Base-by-base conservation (phyloP, 805 yeast genomes). In the Cyberlindnera maclurae region DNA sequence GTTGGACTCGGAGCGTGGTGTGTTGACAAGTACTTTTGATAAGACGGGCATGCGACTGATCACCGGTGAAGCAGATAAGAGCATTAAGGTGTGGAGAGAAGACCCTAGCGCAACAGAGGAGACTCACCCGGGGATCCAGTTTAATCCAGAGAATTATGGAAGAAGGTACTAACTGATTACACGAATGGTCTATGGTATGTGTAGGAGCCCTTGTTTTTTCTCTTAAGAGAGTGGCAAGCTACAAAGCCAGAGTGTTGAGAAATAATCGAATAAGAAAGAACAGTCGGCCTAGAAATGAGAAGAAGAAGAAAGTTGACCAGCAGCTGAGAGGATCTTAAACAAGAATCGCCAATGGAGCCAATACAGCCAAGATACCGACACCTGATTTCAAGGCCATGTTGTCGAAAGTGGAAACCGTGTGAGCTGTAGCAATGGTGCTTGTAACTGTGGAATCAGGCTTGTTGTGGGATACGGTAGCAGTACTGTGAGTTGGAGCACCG, bases 61-160 rank as follows among this genome's bases (percentile, higher is more conserved):
- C 15, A 85, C 96, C 2, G 87, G 96, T 35, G 95, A 85, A 51
- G 78, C 85, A n/a, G 97, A 90, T 60, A 89, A 89, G 55, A 78
- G 84, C 55, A 75, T 86, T 29, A 84, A 82, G 55, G 65, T 85
- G 1, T 86, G 93, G 90, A 71, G 65, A 36, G 75, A 73, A 43
- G 67, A 60, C 22, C 49, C 54, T 2, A 45, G 41, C 4, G 64
- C 68, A 0, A 59, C 64, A 2, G 50, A 50, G 13, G 51, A 50
- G 33, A 37, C 49, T 1, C 54, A 51, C 20, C 56, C 56, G 6
- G 55, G 55, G 4, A 42, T 49, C 9, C 41, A 42, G 9, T 51
- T 49, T 15, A 44, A 51, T 29, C 49, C 54, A 12, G 49, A 39
- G 12, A 42, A 41, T 29, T 49, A 44, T 27, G 43, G 44, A 41